Conservation (phyloP, 192 early-diverging fungal species). For the Borealophlyctis nickersoniae region DNA sequence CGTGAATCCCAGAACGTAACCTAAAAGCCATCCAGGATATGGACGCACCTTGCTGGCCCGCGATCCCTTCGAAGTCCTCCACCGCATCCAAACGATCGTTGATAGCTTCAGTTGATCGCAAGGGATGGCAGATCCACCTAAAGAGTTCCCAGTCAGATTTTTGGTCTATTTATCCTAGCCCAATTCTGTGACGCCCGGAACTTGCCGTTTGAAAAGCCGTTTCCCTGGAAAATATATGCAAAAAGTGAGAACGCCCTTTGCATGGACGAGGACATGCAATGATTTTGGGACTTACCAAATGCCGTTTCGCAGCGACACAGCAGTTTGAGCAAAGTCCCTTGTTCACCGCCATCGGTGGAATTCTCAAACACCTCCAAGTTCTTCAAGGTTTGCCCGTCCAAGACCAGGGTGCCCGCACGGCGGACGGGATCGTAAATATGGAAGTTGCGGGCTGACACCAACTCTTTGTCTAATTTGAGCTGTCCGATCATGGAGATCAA, state of each 20-base stretch:
- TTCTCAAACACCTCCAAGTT: conserved; percentile 93
- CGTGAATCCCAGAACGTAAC: conserved; percentile 49
- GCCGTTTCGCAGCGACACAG: conserved; percentile 83
- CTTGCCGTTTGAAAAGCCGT: conserved; percentile 40
- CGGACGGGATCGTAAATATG: conserved; percentile 79
- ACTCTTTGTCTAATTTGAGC: conserved; percentile 81
- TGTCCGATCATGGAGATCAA: no score
- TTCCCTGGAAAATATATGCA: conserved; percentile 11
- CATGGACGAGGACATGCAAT: not conserved
- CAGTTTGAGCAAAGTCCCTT: conserved; percentile 82
- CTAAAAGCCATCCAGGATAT: no score
- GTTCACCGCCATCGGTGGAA: conserved; percentile 63
- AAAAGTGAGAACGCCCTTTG: not conserved
- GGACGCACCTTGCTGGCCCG: conserved; percentile 19
- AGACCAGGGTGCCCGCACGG: conserved; percentile 66
- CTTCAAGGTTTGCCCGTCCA: conserved; percentile 90
- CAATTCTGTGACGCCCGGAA: not conserved
- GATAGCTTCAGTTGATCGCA: conserved; percentile 63
- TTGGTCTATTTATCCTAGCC: no score
- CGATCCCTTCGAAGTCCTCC: conserved; percentile 66
- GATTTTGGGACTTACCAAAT: conserved; percentile 72
- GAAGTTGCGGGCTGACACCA: conserved; percentile 85
- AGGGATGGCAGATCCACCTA: conserved; percentile 86
- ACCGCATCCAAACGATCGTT: conserved; percentile 83
- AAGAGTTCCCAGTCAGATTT: no score